phyloP scores from a whole-genome alignment of 805 yeast species.

The Kuraishia molischiana region DNA sequence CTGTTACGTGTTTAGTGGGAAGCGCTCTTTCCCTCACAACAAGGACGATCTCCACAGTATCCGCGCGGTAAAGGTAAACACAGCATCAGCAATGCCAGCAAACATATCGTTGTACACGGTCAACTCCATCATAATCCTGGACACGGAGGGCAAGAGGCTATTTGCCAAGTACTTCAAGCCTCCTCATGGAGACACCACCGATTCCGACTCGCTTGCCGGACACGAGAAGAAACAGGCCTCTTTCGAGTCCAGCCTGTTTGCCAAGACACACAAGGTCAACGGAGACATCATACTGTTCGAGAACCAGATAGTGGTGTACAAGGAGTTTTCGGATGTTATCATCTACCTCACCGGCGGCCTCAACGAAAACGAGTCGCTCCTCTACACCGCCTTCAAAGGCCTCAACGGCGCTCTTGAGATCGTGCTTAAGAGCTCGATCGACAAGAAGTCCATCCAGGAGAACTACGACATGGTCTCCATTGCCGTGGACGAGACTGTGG shows the following conservation, averaged over 20 bases:
- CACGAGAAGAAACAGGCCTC: constrained; percentile 49
- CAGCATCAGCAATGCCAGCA: constrained; percentile 15
- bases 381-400: constrained; percentile 68
- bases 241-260: constrained; percentile 65
- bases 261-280: constrained; percentile 72
- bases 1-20: no score
- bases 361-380: constrained; percentile 78
- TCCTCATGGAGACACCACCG: constrained; percentile 35
- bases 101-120: constrained; percentile 65
- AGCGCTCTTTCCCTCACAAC: no score
- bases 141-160: constrained; percentile 69
- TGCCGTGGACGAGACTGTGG: constrained; percentile 86
- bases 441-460: constrained; percentile 69
- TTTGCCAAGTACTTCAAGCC: constrained; percentile 78
- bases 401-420: constrained; percentile 76
- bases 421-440: constrained; percentile 60
- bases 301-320: constrained; percentile 74
- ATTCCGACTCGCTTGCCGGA: constrained; percentile 19
- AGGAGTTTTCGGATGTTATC: constrained; percentile 69
- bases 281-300: constrained; percentile 77
- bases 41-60: no score
- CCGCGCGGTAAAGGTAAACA: no score
- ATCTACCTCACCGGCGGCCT: constrained; percentile 63
- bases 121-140: constrained; percentile 72
- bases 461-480: constrained; percentile 79